Evolutionary conservation across 371 early-diverging fungal genomes (phyloP).

Genomic region (Chytridium lagenaria): DNA sequence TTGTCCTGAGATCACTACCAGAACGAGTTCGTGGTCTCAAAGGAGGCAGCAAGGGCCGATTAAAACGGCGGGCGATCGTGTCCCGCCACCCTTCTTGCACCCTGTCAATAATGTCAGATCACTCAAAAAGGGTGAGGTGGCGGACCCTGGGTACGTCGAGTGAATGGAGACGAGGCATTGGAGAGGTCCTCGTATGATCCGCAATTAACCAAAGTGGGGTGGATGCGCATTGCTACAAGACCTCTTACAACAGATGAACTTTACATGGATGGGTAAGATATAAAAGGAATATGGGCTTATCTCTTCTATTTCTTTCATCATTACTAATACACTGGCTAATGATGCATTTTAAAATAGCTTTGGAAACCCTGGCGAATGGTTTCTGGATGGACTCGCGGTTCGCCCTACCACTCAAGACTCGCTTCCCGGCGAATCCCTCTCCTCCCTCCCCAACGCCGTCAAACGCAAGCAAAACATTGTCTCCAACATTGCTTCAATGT

Average conservation of each 20-base stretch:
- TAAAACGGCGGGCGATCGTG: neutral
- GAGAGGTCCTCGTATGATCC: slow-evolving; percentile 28
- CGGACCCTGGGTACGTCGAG: neutral
- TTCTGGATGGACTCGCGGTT: slow-evolving; percentile 28
- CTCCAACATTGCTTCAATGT: slow-evolving; percentile 23
- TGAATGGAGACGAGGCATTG: neutral
- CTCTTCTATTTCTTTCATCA: neutral
- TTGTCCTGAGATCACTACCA: slow-evolving; percentile 37
- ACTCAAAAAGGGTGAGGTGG: neutral
- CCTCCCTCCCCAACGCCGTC: slow-evolving; percentile 17
- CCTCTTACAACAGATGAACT: slow-evolving; percentile 34
- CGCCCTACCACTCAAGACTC: slow-evolving; percentile 12
- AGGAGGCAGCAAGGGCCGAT: neutral
- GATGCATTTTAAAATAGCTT: slow-evolving; percentile 16
- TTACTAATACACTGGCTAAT: neutral
- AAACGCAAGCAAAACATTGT: slow-evolving; percentile 21
- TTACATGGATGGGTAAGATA: slow-evolving; percentile 35
- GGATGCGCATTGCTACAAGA: slow-evolving; percentile 40
- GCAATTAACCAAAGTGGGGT: slow-evolving; percentile 42
- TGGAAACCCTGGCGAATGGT: slow-evolving; percentile 28
- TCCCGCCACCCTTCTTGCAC: neutral
- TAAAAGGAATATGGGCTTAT: neutral
- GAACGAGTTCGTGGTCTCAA: slow-evolving; percentile 23
- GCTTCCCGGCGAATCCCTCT: slow-evolving; percentile 12
- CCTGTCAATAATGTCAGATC: neutral